phyloP scores from a whole-genome alignment of 1,139 yeast species.

The Saccharomyces hybrid region DNA sequence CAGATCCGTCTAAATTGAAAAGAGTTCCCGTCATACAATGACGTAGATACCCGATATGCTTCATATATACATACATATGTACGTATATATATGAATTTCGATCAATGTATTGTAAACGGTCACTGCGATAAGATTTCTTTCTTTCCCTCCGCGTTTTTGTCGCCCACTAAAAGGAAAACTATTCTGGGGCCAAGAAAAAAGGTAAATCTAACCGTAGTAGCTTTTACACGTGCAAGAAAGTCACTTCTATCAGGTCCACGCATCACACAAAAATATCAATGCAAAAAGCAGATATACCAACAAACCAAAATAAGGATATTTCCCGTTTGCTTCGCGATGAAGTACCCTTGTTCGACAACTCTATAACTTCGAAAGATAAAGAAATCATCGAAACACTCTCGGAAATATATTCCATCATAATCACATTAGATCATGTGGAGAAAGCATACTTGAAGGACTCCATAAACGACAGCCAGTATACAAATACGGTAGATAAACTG shows the following conservation, averaged over 20 bases:
- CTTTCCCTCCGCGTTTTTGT: background rate
- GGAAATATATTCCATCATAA: constrained; percentile 74
- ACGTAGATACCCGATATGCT: background rate
- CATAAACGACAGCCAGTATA: constrained; percentile 54
- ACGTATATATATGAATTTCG: background rate
- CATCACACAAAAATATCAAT: background rate
- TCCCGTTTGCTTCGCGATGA: constrained; percentile 40
- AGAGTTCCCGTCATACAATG: constrained; percentile 26
- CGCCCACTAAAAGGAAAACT: background rate
- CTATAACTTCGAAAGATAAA: constrained; percentile 45
- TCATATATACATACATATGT: background rate
- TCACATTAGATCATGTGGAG: constrained; percentile 74
- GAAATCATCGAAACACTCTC: constrained; percentile 62
- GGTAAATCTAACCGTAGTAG: no score
- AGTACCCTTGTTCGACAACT: constrained; percentile 38
- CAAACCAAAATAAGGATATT: background rate
- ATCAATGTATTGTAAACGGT: background rate
- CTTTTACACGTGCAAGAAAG: no score
- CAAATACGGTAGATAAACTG: constrained; percentile 57
- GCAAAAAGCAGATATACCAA: background rate
- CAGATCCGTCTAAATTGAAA: background rate
- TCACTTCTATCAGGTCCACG: background rate
- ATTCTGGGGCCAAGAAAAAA: no score
- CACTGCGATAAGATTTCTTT: background rate
- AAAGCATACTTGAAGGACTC: constrained; percentile 71